Conservation (phyloP, 1,139 yeast species). For the Protomyces lactucae-debilis region DNA sequence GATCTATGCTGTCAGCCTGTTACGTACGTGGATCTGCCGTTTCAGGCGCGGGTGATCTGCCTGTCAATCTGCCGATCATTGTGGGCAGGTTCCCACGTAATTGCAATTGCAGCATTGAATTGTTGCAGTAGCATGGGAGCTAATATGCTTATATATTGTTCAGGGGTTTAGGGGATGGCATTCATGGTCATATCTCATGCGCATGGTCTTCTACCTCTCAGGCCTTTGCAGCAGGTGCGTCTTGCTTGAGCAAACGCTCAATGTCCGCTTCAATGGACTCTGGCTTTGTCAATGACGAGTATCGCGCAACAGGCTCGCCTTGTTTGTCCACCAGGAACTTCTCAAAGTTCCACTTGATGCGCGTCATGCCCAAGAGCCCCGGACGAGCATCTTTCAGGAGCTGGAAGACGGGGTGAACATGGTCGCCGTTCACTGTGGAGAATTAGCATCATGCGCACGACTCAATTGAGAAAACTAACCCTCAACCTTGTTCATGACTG, state of each 20-base stretch:
- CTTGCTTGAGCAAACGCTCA: slow-evolving; percentile 26
- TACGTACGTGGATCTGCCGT: too few relatives aligned
- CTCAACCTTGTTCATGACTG: slow-evolving; percentile 76
- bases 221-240: not conserved
- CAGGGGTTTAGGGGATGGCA: too few relatives aligned
- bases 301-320: slow-evolving; percentile 71
- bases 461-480: not conserved
- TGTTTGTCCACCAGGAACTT: slow-evolving; percentile 59
- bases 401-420: slow-evolving; percentile 73
- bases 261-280: slow-evolving; percentile 27
- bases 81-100: too few relatives aligned
- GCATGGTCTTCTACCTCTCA: not conserved
- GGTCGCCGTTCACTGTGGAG: slow-evolving; percentile 64
- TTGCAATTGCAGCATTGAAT: too few relatives aligned
- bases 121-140: too few relatives aligned
- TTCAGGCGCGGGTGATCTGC: too few relatives aligned
- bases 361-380: slow-evolving; percentile 19
- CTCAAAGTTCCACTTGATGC: slow-evolving; percentile 25
- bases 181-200: not conserved
- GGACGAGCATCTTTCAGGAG: slow-evolving; percentile 60
- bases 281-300: slow-evolving; percentile 67
- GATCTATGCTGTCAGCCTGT: too few relatives aligned
- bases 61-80: too few relatives aligned
- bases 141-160: too few relatives aligned
- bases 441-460: too few relatives aligned